A percentile compares a stretch with the other conserved stretches of the same genome.
phyloP scores from a whole-genome alignment of 148 eudicot species.

The Tetragonia tetragonoides region DNA sequence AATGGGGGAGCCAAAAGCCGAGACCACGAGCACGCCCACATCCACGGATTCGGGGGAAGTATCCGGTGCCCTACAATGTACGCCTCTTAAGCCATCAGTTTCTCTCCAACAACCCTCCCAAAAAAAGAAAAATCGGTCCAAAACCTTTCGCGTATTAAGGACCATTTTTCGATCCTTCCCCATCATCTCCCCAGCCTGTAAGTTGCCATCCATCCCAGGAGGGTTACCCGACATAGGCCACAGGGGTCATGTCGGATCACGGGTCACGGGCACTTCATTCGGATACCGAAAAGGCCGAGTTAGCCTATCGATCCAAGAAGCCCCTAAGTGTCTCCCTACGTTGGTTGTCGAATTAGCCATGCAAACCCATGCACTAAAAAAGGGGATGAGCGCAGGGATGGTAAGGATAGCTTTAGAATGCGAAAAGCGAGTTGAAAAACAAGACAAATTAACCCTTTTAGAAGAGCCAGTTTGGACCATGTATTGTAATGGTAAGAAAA shows the following conservation, averaged over 20 bases:
- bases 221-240: conserved; percentile 39
- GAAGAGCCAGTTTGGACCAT: conserved; percentile 74
- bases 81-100: conserved; percentile 9
- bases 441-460: conserved; percentile 33
- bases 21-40: conserved; percentile 10
- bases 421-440: conserved; percentile 40
- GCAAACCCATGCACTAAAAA: conserved; percentile 51
- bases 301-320: conserved; percentile 63
- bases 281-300: conserved; percentile 72
- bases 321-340: conserved; percentile 49
- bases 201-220: conserved; percentile 41
- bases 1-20: conserved; percentile 44
- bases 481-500: conserved; percentile 69
- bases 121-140: conserved; percentile 42
- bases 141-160: conserved; percentile 43
- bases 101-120: conserved; percentile 48
- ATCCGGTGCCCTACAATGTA: conserved; percentile 28
- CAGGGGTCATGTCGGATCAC: conserved; percentile 12
- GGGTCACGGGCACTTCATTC: conserved; percentile 56
- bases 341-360: conserved; percentile 63
- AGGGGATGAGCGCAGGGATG: conserved; percentile 61
- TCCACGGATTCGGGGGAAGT: conserved; percentile 15
- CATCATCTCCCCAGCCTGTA: conserved; percentile 56
- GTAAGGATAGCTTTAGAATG: conserved; percentile 76
- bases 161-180: conserved; percentile 67